Conservation (phyloP, 768 basidiomycete species). For the Lentinus brumalis region DNA sequence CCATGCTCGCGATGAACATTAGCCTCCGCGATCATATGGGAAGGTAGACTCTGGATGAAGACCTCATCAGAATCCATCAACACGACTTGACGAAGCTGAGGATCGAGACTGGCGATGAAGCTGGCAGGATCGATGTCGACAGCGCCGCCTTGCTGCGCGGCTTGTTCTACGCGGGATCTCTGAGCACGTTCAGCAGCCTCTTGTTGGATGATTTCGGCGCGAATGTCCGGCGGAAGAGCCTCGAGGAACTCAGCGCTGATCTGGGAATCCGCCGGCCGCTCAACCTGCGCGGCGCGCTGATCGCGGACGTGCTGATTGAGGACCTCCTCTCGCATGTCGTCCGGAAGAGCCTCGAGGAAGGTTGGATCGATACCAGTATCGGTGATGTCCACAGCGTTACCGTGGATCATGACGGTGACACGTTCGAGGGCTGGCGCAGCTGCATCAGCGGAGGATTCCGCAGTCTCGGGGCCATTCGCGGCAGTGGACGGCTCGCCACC, state of each 20-base stretch:
- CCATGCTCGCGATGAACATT: constrained; percentile 64
- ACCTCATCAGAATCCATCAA: constrained; percentile 87
- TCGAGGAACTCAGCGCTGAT: constrained; percentile 96
- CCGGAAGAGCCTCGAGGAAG: constrained; percentile 95
- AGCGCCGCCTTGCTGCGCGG: constrained; percentile 45
- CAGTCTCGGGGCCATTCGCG: constrained; percentile 19
- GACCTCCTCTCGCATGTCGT: constrained; percentile 98
- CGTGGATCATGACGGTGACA: constrained; percentile 89
- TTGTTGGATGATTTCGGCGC: constrained; percentile 96
- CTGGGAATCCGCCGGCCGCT: constrained; percentile 78
- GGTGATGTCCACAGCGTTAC: constrained; percentile 93
- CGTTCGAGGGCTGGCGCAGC: constrained; percentile 49
- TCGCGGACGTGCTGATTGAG: constrained; percentile 97
- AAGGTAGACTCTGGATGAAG: constrained; percentile 78
- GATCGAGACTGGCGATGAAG: constrained; percentile 91
- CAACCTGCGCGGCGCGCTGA: constrained; percentile 75
- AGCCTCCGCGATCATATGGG: constrained; percentile 86
- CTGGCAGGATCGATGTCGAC: constrained; percentile 85
- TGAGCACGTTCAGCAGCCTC: constrained; percentile 78
- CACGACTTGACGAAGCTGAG: constrained; percentile 86
- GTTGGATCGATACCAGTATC: constrained; percentile 98
- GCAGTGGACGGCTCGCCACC: constrained; percentile 17
- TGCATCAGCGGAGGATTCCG: constrained; percentile 24
- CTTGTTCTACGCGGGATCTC: constrained; percentile 48
- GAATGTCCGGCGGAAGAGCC: constrained; percentile 93